Evolutionary conservation across 331 rosid species (phyloP).

Genomic region (Quercus phellos): DNA sequence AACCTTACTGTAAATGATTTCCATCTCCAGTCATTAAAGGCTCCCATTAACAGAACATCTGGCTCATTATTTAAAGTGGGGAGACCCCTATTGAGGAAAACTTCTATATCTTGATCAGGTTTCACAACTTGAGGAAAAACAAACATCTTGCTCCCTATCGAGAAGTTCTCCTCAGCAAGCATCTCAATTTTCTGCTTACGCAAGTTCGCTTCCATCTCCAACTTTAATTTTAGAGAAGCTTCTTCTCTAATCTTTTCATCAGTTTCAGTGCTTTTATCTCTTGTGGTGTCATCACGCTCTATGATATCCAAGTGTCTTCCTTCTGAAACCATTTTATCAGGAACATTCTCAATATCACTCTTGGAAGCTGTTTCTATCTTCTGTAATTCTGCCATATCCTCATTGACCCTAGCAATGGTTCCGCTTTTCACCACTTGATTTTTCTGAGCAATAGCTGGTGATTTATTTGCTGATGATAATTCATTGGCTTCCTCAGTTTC

Average conservation of each 20-base stretch:
- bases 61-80: constrained; percentile 54
- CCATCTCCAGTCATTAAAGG: constrained; percentile 84
- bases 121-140: constrained; percentile 55
- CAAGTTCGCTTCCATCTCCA: constrained; percentile 48
- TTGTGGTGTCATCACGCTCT: constrained; percentile 13
- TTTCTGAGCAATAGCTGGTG: constrained; percentile 19
- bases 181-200: constrained; percentile 46
- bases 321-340: constrained; percentile 19
- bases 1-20: constrained; percentile 54
- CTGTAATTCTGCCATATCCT: constrained; percentile 18
- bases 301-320: constrained; percentile 4
- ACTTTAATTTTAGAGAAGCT: constrained; percentile 29
- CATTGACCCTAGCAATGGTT: constrained; percentile 26
- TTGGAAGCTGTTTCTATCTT: constrained; percentile 29
- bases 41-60: constrained; percentile 65
- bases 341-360: constrained; percentile 27
- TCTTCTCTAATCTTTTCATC: constrained; percentile 28
- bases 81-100: constrained; percentile 56
- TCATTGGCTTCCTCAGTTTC: constrained; percentile 34
- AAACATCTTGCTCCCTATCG: constrained; percentile 51
- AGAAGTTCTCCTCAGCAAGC: constrained; percentile 50
- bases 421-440: constrained; percentile 29
- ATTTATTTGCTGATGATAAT: constrained; percentile 26
- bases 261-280: constrained; percentile 19
- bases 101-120: constrained; percentile 59